A percentile compares a stretch with the other conserved stretches of the same genome.
phyloP scores from a whole-genome alignment of 176 grass and related monocot genomes.

The Musa acuminata region DNA sequence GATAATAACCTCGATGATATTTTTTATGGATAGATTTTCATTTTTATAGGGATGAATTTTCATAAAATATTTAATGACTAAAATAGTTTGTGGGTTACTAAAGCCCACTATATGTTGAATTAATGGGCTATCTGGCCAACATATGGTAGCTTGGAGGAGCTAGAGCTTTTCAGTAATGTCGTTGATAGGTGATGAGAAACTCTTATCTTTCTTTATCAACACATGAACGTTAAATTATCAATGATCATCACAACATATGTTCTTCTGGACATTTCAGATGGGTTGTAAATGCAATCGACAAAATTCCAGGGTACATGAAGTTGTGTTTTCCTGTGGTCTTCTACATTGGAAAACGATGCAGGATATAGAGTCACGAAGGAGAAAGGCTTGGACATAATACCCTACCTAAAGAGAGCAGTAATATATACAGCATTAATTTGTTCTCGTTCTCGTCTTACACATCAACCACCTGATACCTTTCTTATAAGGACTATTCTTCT shows the following conservation, averaged over 20 bases:
- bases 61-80: too few relatives aligned
- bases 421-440: not conserved
- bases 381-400: conserved; percentile 10
- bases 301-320: not conserved
- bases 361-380: not conserved
- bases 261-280: not conserved
- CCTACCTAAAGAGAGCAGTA: conserved; percentile 18
- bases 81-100: too few relatives aligned
- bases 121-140: too few relatives aligned
- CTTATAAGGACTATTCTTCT: not conserved
- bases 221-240: not conserved
- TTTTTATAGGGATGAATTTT: too few relatives aligned
- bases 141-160: conserved; percentile 13
- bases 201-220: not conserved
- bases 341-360: not conserved
- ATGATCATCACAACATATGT: not conserved
- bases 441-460: not conserved
- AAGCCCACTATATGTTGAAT: too few relatives aligned
- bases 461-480: not conserved
- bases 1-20: too few relatives aligned
- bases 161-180: conserved; percentile 18
- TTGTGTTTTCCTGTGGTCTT: conserved; percentile 16
- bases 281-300: not conserved
- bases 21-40: too few relatives aligned
- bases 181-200: conserved; percentile 3